A percentile compares a stretch with the other conserved stretches of the same genome.
These are phyloP conservation scores for Pulveroboletus frians DNA, from an alignment of 768 basidiomycete genomes.

Conservation along the genomic window DNA sequence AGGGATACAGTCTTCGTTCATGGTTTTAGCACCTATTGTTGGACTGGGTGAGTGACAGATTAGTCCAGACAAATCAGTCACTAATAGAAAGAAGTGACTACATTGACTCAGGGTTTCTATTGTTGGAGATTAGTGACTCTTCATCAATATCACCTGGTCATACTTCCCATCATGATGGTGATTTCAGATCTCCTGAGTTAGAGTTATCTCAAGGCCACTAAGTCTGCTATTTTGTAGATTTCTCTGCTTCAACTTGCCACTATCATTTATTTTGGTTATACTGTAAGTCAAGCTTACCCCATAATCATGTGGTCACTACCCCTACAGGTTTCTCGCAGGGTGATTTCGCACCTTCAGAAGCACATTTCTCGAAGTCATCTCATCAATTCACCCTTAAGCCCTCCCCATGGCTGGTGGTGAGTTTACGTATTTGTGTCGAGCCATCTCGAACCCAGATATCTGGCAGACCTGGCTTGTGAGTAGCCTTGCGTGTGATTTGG, in stretches of 20 bases:
- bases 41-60: conserved; percentile 16
- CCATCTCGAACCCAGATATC: neutral
- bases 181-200: neutral
- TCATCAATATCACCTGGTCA: neutral
- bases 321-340: neutral
- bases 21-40: neutral
- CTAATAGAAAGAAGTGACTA: conserved; percentile 8
- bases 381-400: no score
- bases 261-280: conserved; percentile 1
- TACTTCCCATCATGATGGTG: conserved; percentile 16
- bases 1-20: neutral
- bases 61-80: neutral
- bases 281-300: neutral
- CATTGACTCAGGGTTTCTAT: conserved; percentile 17
- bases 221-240: conserved; percentile 4
- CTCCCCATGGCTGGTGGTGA: conserved; percentile 11
- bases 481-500: conserved; percentile 13
- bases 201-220: neutral
- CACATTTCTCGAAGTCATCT: no score
- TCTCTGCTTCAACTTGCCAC: conserved; percentile 21
- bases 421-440: neutral
- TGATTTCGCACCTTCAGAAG: no score
- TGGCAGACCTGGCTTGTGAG: conserved; percentile 21
- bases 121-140: conserved; percentile 21
- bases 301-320: neutral